phyloP scores from a whole-genome alignment of 1,284 basidiomycete species.

The Cystobasidium slooffiae region DNA sequence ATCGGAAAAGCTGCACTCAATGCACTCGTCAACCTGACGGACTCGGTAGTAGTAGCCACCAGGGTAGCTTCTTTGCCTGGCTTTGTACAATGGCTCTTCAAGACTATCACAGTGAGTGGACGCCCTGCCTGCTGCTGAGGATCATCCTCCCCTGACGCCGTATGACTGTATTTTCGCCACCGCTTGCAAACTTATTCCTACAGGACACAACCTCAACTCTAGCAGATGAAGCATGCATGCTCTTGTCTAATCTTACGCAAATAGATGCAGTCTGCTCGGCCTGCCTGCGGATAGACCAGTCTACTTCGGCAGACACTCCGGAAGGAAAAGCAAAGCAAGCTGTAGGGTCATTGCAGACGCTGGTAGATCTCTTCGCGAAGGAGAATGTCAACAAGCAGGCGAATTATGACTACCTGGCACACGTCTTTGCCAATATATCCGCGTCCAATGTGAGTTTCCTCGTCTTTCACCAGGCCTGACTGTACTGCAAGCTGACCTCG shows the following conservation, averaged over 20 bases:
- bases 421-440: constrained; percentile 87
- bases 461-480: not conserved
- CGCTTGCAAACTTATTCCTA: not conserved
- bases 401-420: constrained; percentile 79
- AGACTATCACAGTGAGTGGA: constrained; percentile 81
- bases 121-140: not conserved
- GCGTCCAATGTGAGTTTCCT: constrained; percentile 63
- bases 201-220: constrained; percentile 87
- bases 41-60: constrained; percentile 72
- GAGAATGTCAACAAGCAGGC: constrained; percentile 55
- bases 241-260: constrained; percentile 90
- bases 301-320: not conserved
- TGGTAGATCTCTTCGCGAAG: constrained; percentile 79
- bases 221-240: constrained; percentile 93
- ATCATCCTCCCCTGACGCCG: not conserved
- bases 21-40: constrained; percentile 90
- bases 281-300: constrained; percentile 61
- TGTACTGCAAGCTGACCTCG: not conserved
- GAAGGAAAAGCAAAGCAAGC: constrained; percentile 30
- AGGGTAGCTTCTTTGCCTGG: constrained; percentile 70
- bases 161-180: constrained; percentile 1
- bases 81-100: constrained; percentile 82
- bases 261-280: constrained; percentile 71
- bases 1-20: constrained; percentile 94
- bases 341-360: constrained; percentile 35